These are phyloP conservation scores for Iris pallida DNA, from an alignment of 116 monocot genomes.

Conservation along the genomic window DNA sequence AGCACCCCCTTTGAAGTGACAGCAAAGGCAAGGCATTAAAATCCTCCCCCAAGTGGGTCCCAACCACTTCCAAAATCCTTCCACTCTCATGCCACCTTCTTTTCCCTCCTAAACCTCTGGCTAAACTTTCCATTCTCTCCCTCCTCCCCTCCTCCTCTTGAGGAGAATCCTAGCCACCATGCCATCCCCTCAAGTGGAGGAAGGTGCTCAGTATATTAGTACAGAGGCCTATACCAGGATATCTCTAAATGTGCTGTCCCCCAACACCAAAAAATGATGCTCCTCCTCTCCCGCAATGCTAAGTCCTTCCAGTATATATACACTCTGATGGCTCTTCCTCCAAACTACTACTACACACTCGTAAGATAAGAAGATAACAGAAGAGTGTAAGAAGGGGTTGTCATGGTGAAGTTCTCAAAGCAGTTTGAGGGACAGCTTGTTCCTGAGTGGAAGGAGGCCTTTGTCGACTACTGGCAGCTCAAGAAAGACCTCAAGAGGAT, in stretches of 20 bases:
- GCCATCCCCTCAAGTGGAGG: conserved; percentile 35
- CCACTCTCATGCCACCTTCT: conserved; percentile 5
- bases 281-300: conserved; percentile 1
- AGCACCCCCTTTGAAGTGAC: conserved; percentile 11
- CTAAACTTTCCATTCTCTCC: not conserved
- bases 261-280: conserved; percentile 35
- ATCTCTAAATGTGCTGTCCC: conserved; percentile 89
- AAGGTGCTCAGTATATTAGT: conserved; percentile 32
- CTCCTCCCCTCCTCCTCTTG: conserved; percentile 2
- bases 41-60: not conserved
- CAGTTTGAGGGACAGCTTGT: conserved; percentile 96
- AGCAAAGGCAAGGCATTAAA: conserved; percentile 9
- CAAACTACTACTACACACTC: conserved; percentile 17
- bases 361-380: not conserved
- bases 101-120: not conserved
- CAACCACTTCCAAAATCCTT: conserved; percentile 13
- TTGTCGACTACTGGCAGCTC: conserved; percentile 91
- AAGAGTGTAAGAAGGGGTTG: not conserved
- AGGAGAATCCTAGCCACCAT: conserved; percentile 13
- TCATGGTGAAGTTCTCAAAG: conserved; percentile 98
- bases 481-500: conserved; percentile 95
- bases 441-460: conserved; percentile 99
- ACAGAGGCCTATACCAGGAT: conserved; percentile 36
- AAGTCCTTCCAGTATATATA: conserved; percentile 37
- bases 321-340: conserved; percentile 7